These are phyloP conservation scores for Diutina siamensis DNA, from an alignment of 1,139 yeast species.

Conservation along the genomic window DNA sequence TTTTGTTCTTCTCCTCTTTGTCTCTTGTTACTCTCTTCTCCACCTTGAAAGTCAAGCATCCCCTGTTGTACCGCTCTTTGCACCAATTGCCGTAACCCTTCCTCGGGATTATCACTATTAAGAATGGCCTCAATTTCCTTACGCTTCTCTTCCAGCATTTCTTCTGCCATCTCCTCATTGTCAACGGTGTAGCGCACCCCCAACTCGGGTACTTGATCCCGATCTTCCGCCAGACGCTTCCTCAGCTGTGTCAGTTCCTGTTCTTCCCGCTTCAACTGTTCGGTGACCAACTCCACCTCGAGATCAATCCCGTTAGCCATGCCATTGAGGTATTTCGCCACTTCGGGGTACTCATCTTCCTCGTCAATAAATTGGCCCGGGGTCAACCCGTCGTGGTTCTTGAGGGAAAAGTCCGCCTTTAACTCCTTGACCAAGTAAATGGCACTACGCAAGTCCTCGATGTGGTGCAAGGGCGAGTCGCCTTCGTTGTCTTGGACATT, in stretches of 20 bases:
- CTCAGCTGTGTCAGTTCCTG: neutral
- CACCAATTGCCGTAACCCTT: conserved; percentile 58
- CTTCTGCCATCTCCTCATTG: conserved; percentile 19
- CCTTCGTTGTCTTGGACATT: conserved; percentile 82
- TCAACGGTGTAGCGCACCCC: conserved; percentile 45
- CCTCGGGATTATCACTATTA: conserved; percentile 69
- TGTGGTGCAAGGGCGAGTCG: conserved; percentile 90
- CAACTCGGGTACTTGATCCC: conserved; percentile 9
- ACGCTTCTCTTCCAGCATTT: conserved; percentile 44
- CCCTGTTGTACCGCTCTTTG: conserved; percentile 51
- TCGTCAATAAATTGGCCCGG: conserved; percentile 63
- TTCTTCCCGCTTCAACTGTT: conserved; percentile 14
- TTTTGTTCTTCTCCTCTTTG: neutral
- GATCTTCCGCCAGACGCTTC: conserved; percentile 7
- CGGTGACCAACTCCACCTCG: conserved; percentile 22
- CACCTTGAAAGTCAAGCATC: conserved; percentile 10
- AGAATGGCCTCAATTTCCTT: conserved; percentile 58
- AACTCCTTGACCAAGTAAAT: conserved; percentile 51
- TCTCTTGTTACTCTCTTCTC: neutral
- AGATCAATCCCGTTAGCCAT: neutral
- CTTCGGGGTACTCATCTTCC: conserved; percentile 77
- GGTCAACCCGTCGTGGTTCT: conserved; percentile 65
- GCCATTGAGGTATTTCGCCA: conserved; percentile 48
- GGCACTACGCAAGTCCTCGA: conserved; percentile 61
- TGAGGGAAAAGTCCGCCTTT: conserved; percentile 50